These are phyloP conservation scores for Hyaloperonospora arabidopsidis DNA, from an alignment of 352 stramenopile genomes.

Conservation along the genomic window DNA sequence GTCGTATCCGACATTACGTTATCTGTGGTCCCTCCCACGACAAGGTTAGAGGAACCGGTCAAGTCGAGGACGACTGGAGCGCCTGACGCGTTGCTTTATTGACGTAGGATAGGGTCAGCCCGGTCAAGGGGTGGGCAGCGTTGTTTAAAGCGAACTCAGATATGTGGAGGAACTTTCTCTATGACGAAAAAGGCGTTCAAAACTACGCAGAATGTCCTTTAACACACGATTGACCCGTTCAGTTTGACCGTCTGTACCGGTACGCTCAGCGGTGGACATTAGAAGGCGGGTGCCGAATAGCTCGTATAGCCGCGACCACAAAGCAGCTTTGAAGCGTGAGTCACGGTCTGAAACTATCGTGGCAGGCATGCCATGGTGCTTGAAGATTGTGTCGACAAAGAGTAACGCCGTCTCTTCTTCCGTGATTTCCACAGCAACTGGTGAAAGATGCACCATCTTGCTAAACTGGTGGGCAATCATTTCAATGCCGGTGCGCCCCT, in stretches of 20 bases:
- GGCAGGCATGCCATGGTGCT: neutral
- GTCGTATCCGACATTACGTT: too few relatives aligned
- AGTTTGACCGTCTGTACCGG: neutral
- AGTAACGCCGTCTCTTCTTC: neutral
- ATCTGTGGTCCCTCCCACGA: too few relatives aligned
- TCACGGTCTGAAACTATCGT: neutral
- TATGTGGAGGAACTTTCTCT: neutral
- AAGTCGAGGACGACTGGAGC: neutral
- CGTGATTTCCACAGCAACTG: neutral
- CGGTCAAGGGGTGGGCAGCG: neutral
- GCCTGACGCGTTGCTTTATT: neutral
- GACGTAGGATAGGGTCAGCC: neutral
- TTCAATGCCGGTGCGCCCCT: neutral
- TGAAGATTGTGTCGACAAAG: neutral
- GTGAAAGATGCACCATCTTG: neutral
- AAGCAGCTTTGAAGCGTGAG: neutral
- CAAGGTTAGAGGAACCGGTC: too few relatives aligned
- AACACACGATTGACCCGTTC: neutral
- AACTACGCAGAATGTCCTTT: neutral
- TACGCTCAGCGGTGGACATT: neutral
- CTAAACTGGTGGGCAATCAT: neutral
- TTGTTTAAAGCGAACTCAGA: conserved; percentile 4
- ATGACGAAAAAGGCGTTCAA: neutral
- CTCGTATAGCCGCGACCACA: neutral
- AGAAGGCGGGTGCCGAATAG: neutral